Evolutionary conservation across 2,329 filamentous ascomycete genomes (phyloP).

Genomic region (Penicillium corylophilum): DNA sequence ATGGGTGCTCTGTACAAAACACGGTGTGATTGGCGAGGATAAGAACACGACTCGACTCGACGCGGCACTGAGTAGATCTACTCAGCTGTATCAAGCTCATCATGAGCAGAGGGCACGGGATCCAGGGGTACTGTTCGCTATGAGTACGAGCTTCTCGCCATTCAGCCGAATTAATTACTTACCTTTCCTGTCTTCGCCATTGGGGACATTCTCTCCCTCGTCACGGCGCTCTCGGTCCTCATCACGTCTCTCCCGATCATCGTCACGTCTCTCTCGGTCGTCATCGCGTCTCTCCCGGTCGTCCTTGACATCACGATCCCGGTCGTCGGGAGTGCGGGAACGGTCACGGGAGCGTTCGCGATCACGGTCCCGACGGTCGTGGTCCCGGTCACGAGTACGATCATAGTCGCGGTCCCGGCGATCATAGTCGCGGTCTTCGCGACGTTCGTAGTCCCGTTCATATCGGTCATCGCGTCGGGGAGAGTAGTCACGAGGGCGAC

Average conservation of each 20-base stretch:
- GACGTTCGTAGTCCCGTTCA: slow-evolving; percentile 67
- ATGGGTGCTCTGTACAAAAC: neutral
- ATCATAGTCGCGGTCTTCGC: slow-evolving; percentile 72
- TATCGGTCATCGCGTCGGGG: slow-evolving; percentile 85
- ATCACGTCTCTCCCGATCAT: slow-evolving; percentile 69
- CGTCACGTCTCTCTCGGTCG: slow-evolving; percentile 68
- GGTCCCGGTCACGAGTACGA: slow-evolving; percentile 40
- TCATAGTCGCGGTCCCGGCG: slow-evolving; percentile 52
- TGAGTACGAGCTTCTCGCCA: slow-evolving; percentile 8
- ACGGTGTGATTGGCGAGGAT: neutral
- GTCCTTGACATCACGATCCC: slow-evolving; percentile 24
- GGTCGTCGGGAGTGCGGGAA: slow-evolving; percentile 25
- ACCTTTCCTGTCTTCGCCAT: slow-evolving; percentile 92
- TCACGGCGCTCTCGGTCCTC: slow-evolving; percentile 70
- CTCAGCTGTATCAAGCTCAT: slow-evolving; percentile 95
- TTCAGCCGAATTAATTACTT: slow-evolving; percentile 17
- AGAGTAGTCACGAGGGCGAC: slow-evolving; percentile 67
- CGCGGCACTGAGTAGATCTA: slow-evolving; percentile 40
- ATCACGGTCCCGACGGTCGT: slow-evolving; percentile 49
- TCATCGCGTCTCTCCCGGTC: slow-evolving; percentile 50
- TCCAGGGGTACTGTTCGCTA: slow-evolving; percentile 57
- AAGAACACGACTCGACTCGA: slow-evolving; percentile 3
- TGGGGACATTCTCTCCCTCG: slow-evolving; percentile 71
- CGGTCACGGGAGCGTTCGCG: slow-evolving; percentile 26
- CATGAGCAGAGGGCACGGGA: slow-evolving; percentile 78